Conservation (phyloP, 352 stramenopile species). For the Globisporangium iwayamae region DNA sequence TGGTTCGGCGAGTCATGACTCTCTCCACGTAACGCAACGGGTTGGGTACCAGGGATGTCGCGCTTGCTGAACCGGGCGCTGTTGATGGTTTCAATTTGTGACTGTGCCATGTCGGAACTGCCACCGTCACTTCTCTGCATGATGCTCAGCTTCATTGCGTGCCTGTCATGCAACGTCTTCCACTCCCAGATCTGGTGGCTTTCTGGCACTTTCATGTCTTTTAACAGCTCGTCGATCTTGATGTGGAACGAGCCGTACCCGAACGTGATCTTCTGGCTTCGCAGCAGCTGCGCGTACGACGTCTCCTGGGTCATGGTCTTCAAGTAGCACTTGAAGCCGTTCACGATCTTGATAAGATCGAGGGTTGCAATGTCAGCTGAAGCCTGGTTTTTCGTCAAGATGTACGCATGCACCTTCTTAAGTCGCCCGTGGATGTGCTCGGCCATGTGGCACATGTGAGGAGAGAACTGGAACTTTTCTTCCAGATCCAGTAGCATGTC, state of each 20-base stretch:
- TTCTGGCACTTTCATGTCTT: neutral
- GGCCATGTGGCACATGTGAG: neutral
- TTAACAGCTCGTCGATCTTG: slow-evolving; percentile 8
- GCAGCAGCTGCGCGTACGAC: neutral
- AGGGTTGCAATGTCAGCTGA: neutral
- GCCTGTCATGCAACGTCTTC: neutral
- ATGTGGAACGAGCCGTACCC: neutral
- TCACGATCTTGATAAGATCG: neutral
- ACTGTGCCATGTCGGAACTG: neutral
- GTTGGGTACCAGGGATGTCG: neutral
- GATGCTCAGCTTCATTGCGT: neutral
- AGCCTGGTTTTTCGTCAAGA: neutral
- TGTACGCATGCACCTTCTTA: neutral
- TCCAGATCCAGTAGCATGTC: slow-evolving; percentile 1
- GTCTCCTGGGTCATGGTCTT: neutral
- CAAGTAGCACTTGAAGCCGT: neutral
- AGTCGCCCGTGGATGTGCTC: neutral
- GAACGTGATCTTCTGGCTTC: slow-evolving; percentile 2
- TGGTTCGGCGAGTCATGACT: neutral
- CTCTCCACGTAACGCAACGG: neutral
- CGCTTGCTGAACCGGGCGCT: neutral
- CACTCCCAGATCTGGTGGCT: neutral
- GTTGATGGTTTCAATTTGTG: neutral
- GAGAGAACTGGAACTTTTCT: slow-evolving; percentile 7
- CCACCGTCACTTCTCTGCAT: neutral